Conservation (phyloP, 1,284 basidiomycete species). For the Pyrrhoderma lamaoense region DNA sequence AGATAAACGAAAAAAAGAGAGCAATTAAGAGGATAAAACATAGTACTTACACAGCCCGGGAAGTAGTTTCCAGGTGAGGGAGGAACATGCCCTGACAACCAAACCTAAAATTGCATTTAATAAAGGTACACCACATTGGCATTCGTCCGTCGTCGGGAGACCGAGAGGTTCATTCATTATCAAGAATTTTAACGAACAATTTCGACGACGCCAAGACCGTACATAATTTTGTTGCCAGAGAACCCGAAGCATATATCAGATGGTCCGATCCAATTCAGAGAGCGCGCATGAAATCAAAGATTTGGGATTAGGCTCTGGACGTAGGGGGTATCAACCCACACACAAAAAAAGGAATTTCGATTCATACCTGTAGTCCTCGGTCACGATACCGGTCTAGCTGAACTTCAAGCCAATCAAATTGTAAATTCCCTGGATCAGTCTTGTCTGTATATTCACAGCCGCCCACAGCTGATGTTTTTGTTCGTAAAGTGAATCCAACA, state of each 20-base stretch:
- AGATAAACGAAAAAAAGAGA: neutral
- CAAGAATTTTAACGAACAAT: too few species aligned
- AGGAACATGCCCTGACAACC: slow-evolving; percentile 62
- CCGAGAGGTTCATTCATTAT: too few species aligned
- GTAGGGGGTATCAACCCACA: too few species aligned
- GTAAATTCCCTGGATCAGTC: slow-evolving; percentile 74
- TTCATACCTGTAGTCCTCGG: slow-evolving; percentile 67
- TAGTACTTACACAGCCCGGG: slow-evolving; percentile 60
- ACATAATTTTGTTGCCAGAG: too few species aligned
- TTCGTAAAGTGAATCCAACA: neutral
- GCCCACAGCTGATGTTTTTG: slow-evolving; percentile 42
- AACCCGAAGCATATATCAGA: too few species aligned
- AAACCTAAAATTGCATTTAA: slow-evolving; percentile 32
- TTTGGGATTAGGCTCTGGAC: too few species aligned
- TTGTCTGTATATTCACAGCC: slow-evolving; percentile 56
- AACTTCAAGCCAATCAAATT: slow-evolving; percentile 89
- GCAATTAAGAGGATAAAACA: slow-evolving; percentile 26
- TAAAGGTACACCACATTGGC: too few species aligned
- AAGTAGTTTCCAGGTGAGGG: slow-evolving; percentile 80
- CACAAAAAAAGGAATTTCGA: neutral
- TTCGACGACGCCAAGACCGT: too few species aligned
- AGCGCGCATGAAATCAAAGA: too few species aligned
- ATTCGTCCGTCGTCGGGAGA: neutral
- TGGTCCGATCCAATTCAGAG: too few species aligned
- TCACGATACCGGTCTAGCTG: slow-evolving; percentile 69